phyloP scores from a whole-genome alignment of 441 rosid genomes.

The Cnidoscolus chayamansa region DNA sequence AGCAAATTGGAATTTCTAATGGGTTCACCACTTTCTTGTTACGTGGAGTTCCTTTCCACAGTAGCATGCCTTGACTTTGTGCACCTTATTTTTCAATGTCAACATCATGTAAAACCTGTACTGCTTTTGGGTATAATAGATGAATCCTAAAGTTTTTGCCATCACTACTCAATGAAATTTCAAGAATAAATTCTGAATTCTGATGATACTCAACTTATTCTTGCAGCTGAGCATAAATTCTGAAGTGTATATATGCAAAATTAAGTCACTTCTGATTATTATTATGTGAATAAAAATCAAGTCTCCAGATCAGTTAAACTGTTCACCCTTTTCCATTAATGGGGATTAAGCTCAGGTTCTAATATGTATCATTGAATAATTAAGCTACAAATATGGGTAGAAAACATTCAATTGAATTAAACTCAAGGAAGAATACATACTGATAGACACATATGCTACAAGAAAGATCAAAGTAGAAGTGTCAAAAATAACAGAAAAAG shows the following conservation, averaged over 20 bases:
- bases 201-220: background rate
- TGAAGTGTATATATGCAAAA: background rate
- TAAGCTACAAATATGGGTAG: slow-evolving; percentile 6
- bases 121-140: background rate
- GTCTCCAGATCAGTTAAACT: background rate
- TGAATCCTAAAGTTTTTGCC: background rate
- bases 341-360: background rate
- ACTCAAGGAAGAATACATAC: slow-evolving; percentile 24
- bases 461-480: slow-evolving; percentile 1
- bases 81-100: background rate
- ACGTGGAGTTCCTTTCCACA: background rate
- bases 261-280: background rate
- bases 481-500: slow-evolving; percentile 21
- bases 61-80: background rate
- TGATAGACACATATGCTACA: slow-evolving; percentile 12
- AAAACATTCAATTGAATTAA: slow-evolving; percentile 21
- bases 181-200: background rate
- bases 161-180: background rate
- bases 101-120: background rate
- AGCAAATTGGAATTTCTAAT: background rate
- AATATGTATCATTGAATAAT: background rate
- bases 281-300: background rate
- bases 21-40: background rate
- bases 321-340: background rate
- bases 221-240: background rate